Conservation (phyloP, 2,329 filamentous ascomycete genomes). For the Ophiostoma perfectum region DNA sequence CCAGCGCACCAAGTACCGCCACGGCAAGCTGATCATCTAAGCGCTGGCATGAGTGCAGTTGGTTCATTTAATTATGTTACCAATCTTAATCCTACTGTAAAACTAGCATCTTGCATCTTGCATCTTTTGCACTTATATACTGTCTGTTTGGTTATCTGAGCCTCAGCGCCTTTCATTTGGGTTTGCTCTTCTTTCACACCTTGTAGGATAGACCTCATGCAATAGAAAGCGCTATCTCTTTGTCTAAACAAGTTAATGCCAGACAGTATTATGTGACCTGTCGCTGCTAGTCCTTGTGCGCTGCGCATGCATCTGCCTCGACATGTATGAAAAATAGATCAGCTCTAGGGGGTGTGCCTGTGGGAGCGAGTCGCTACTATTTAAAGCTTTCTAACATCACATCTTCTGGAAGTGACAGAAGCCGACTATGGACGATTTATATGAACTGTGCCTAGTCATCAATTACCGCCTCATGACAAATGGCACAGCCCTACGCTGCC, state of each 20-base stretch:
- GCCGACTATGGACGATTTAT: too few species aligned
- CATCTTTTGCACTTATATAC: background rate
- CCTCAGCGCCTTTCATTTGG: background rate
- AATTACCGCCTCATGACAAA: background rate
- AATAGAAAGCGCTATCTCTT: background rate
- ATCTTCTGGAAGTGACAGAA: too few species aligned
- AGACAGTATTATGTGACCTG: background rate
- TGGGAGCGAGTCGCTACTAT: too few species aligned
- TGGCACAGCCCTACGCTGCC: background rate
- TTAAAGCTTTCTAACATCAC: too few species aligned
- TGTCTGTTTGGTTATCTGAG: background rate
- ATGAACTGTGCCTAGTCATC: background rate
- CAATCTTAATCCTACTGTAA: background rate
- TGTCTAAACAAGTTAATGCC: background rate
- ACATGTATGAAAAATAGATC: too few species aligned
- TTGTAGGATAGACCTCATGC: background rate
- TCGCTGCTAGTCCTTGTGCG: background rate
- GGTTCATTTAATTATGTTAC: background rate
- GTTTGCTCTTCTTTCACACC: background rate
- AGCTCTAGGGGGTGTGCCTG: too few species aligned
- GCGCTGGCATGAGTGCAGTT: background rate
- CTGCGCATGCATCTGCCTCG: background rate
- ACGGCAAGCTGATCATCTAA: conserved; percentile 44
- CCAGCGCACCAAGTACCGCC: conserved; percentile 42
- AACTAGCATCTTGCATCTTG: background rate